Conservation (phyloP, 2,329 filamentous ascomycete species). For the Epichloe sibirici region DNA sequence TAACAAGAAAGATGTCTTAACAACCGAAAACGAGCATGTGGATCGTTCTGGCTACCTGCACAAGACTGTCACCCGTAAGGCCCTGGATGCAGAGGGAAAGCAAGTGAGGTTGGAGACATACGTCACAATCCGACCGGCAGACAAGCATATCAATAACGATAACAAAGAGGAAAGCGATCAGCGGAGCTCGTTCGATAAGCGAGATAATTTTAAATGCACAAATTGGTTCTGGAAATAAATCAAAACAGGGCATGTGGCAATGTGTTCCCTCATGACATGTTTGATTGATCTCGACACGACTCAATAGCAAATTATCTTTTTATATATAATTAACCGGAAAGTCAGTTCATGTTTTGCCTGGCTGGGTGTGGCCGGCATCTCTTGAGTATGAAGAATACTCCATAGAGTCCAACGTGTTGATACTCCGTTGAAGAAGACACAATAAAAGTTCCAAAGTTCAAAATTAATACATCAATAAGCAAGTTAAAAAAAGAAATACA, state of each 20-base stretch:
- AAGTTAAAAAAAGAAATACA: no score
- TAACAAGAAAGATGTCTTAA: slow-evolving; percentile 22
- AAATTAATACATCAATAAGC: no score
- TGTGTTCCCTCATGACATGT: background rate
- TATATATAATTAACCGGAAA: no score
- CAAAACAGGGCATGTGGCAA: background rate
- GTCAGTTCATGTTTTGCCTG: no score
- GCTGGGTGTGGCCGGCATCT: no score
- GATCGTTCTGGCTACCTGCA: slow-evolving; percentile 32
- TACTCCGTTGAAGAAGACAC: no score
- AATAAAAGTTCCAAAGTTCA: no score
- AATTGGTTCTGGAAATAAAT: slow-evolving; percentile 31
- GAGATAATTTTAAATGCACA: slow-evolving; percentile 13
- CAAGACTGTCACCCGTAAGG: slow-evolving; percentile 27
- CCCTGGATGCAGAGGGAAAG: slow-evolving; percentile 28
- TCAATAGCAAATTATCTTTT: no score
- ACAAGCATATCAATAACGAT: slow-evolving; percentile 10
- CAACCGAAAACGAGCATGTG: slow-evolving; percentile 26
- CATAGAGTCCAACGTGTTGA: no score
- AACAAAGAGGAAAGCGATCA: slow-evolving; percentile 4
- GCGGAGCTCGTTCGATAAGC: background rate
- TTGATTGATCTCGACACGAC: no score
- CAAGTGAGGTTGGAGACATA: slow-evolving; percentile 27
- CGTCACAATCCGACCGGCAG: slow-evolving; percentile 19
- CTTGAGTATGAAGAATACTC: no score